Evolutionary conservation across 345 rosid species (phyloP), one percentile per base, ranked within the genome.

Genomic region (Rhizophora apiculata): DNA sequence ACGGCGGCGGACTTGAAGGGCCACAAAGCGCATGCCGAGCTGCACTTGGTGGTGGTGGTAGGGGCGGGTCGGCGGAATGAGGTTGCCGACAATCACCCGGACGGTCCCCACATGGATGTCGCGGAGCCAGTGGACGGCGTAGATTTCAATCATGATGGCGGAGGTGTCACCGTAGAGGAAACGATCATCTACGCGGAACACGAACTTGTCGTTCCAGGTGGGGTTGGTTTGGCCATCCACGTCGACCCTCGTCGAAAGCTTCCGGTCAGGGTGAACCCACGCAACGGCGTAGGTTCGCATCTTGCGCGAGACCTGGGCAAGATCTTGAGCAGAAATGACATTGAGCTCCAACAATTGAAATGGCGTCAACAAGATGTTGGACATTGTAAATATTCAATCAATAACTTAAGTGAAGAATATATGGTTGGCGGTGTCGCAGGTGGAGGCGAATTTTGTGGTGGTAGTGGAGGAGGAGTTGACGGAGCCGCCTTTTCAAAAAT

Each of bases 171-270:
- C 79, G 13, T 70, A 68, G 62, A 94, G 85, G 65, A 91, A 94
- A 46, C 77, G 88, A 27, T 91, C 96, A 60, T 86, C 91, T 18
- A 91, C 96, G 0, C 98, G 93, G 67, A 94, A 91, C 9, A 94
- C 92, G 15, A 91, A 91, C 70, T 94, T 94, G 80, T 94, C 98
- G 52, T 94, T 91, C 98, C 98, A 94, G 1, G 93, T 88, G 16
- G 98, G 98, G 74, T 83, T 89, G 53, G 72, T 70, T 5, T 82
- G 84, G 29, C 97, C 96, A 2, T 68, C 19, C 31, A 81, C 69
- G 56, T 89, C 93, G n/a, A 91, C 85, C 4, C 97, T 84, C 31
- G 98, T 94, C 27, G 96, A 80, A 16, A 94, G 95, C 72, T 85
- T 91, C 0, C 98, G 85, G 19, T 89, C 80, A 0, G 89, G 88